Evolutionary conservation across 768 basidiomycete species (phyloP).

Genomic region (Pulveroboletus sp.): DNA sequence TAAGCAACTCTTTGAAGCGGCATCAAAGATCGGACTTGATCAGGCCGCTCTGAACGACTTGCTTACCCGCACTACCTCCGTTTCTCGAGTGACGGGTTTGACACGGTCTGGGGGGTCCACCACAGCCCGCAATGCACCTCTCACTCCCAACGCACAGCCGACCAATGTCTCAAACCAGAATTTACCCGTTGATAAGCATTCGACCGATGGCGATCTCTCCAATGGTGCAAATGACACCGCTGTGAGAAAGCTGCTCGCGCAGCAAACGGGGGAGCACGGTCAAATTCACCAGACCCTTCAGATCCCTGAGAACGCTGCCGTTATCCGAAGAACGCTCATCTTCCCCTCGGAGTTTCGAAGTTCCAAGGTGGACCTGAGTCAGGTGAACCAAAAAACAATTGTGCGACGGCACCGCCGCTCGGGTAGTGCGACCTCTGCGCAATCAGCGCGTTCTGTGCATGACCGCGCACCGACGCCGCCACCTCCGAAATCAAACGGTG

Average conservation of each 20-base stretch:
- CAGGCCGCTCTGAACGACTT: conserved; percentile 68
- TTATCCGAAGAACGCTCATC: conserved; percentile 79
- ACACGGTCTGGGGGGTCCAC: conserved; percentile 31
- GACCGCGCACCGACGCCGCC: conserved; percentile 87
- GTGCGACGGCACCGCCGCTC: conserved; percentile 52
- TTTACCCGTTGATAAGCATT: conserved; percentile 22
- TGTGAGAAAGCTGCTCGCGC: conserved; percentile 27
- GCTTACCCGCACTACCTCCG: conserved; percentile 67
- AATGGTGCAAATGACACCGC: conserved; percentile 23
- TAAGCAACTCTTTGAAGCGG: conserved; percentile 74
- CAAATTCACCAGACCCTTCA: conserved; percentile 31
- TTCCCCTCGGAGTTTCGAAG: conserved; percentile 66
- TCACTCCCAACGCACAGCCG: conserved; percentile 22
- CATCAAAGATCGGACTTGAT: conserved; percentile 71
- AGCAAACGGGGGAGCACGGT: conserved; percentile 22
- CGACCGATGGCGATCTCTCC: conserved; percentile 32
- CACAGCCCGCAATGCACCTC: conserved; percentile 9
- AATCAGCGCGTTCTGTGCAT: conserved; percentile 71
- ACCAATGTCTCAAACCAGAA: conserved; percentile 10
- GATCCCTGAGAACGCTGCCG: conserved; percentile 39
- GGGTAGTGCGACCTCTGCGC: conserved; percentile 54
- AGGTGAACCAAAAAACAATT: conserved; percentile 55
- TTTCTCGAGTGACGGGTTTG: conserved; percentile 51
- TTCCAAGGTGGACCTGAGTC: conserved; percentile 55
- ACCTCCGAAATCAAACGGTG: conserved; percentile 55